Percentiles rank a stretch among this genome's conserved stretches.
phyloP scores from a whole-genome alignment of 768 basidiomycete genomes.

The Boletus reticuloceps region DNA sequence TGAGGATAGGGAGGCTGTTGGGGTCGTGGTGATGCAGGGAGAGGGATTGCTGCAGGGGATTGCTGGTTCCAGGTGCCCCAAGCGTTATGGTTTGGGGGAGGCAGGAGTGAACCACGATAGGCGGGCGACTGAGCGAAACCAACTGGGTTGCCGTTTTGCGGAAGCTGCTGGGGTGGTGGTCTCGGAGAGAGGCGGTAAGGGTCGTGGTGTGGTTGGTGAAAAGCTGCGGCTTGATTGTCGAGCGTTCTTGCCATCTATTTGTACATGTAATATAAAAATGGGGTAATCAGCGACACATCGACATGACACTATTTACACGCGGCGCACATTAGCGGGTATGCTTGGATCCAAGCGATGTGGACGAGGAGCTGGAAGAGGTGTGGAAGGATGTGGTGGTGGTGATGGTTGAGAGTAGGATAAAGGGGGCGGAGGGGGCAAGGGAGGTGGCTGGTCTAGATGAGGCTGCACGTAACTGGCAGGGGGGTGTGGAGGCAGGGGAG shows the following conservation, averaged over 20 bases:
- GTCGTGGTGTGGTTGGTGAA: conserved; percentile 24
- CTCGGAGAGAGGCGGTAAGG: conserved; percentile 25
- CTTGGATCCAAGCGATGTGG: conserved; percentile 61
- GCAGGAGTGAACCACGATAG: conserved; percentile 22
- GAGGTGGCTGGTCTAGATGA: conserved; percentile 36
- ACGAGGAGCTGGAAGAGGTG: conserved; percentile 60
- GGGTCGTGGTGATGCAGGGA: conserved; percentile 21
- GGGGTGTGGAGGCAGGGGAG: conserved; percentile 29
- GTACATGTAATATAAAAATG: conserved; percentile 26
- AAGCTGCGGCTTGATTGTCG: conserved; percentile 43
- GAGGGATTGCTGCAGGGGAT: conserved; percentile 18
- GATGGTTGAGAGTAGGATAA: conserved; percentile 28
- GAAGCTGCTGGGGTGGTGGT: conserved; percentile 18
- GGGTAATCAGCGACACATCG: conserved; percentile 14
- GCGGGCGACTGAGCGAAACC: conserved; percentile 11
- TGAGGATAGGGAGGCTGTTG: conserved; percentile 15
- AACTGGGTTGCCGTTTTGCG: conserved; percentile 14
- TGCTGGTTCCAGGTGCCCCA: conserved; percentile 11
- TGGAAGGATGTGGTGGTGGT: conserved; percentile 37
- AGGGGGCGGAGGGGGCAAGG: conserved; percentile 50
- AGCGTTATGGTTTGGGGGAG: conserved; percentile 25
- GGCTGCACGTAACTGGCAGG: conserved; percentile 6
- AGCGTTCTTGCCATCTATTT: conserved; percentile 62
- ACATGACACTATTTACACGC: conserved; percentile 12
- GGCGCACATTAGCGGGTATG: conserved; percentile 61